phyloP scores from a whole-genome alignment of 2,329 filamentous ascomycete genomes.

The Aspergillus sp. region DNA sequence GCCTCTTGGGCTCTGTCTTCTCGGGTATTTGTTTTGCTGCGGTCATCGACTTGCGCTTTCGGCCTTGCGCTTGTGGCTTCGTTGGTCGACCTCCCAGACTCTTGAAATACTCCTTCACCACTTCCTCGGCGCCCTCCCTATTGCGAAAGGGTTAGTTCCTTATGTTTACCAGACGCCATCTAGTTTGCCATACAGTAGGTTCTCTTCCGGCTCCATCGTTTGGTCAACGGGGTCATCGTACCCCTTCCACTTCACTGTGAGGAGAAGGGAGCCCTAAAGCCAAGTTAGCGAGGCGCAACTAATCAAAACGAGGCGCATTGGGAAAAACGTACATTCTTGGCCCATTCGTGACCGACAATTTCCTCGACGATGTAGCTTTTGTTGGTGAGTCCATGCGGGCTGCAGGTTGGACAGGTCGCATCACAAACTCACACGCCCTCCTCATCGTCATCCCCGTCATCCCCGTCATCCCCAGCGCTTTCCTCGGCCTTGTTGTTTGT shows the following conservation, averaged over 20 bases:
- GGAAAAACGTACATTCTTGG: conserved; percentile 34
- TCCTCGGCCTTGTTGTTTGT: conserved; percentile 20
- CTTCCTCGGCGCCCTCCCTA: conserved; percentile 41
- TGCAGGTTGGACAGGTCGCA: conserved; percentile 5
- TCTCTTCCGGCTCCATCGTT: conserved; percentile 48
- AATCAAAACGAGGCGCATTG: background rate
- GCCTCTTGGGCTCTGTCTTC: conserved; percentile 27
- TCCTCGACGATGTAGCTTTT: conserved; percentile 43
- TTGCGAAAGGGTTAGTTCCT: conserved; percentile 17
- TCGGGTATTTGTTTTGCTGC: conserved; percentile 26
- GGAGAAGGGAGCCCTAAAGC: conserved; percentile 36
- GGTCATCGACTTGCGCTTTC: conserved; percentile 38
- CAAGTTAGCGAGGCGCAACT: conserved; percentile 18
- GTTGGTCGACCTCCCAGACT: conserved; percentile 44
- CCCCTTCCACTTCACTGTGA: conserved; percentile 50
- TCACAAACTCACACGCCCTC: conserved; percentile 36
- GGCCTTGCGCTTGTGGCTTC: conserved; percentile 18
- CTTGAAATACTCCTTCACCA: conserved; percentile 42
- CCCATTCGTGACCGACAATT: conserved; percentile 38
- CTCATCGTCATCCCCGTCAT: conserved; percentile 30
- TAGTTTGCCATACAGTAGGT: conserved; percentile 36
- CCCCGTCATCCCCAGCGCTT: conserved; percentile 21
- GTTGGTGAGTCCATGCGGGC: conserved; percentile 19
- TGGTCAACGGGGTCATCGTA: conserved; percentile 44
- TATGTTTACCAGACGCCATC: background rate